Base-by-base conservation (phyloP, 1,284 basidiomycete genomes). In the Ustilago lituana region DNA sequence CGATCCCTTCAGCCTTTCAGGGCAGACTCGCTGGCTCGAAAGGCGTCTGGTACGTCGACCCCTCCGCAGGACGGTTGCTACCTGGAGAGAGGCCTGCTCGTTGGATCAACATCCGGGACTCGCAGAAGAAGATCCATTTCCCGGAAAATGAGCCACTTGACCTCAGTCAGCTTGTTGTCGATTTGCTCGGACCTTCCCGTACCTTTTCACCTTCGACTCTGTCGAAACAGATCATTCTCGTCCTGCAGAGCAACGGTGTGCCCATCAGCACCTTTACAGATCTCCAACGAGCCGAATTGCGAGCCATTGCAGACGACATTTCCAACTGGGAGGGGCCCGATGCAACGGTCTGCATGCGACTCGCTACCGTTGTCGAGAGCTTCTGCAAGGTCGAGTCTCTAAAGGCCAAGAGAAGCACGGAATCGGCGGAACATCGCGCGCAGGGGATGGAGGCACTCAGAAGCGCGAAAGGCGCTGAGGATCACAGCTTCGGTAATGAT, bases 11-110 rank as follows among this genome's bases (percentile, higher is more conserved):
- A 0, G 73, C 75, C 0, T 64, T 77, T 15, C 80, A 82, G 53
- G 80, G 60, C 9, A 64, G 80, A 0, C 46, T 79, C 14, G 78
- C 74, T 1, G 67, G 71, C 0, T 67, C 73, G 11, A 82, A 82
- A 45, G 79, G 79, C 44, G 47, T 61, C 35, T 66, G 44, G 56
- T 49, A 26, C 5, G 10, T 40, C 31, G 76, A 76, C 40, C 33
- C 71, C 49, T 4, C 64, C 45, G 70, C 65, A 26, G 15, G 24
- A 40, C 27, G 53, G 44, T 10, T 52, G 31, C 5, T 49, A 2
- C 27, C 41, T 31, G 24, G 44, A 38, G 20, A 60, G 39, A 40
- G 46, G 40, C 9, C 46, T 20, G 26, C 20, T 19, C 43, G 56
- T 38, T 36, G 36, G 31, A 69, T 82, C 60, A 56, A 69, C 32